Base-by-base conservation (phyloP, 371 early-diverging fungal species). In the Apophysomyces elegans region DNA sequence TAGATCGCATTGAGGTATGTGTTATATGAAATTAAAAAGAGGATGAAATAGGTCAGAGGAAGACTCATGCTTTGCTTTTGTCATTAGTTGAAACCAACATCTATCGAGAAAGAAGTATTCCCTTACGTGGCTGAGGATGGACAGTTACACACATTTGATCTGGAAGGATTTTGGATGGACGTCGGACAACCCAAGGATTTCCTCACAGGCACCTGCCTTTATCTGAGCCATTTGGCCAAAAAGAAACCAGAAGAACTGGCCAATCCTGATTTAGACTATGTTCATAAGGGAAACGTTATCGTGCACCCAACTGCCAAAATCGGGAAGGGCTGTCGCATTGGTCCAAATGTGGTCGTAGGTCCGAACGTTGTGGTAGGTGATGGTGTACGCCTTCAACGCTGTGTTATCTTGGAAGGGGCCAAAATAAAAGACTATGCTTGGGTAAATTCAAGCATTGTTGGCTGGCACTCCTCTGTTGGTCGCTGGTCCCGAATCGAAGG, bases 121-220 rank as follows among this genome's bases (percentile, higher is more conserved):
- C 99, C 99, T 16, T 64, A 56, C 58, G 95, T 99, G 91, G 99
- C 98, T 14, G 73, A 78, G 32, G 94, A 93, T 61, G 74, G 77
- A 14, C 87, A 93, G 73, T 87, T 99, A 58, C 93, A 94, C 76
- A 87, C 94, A 37, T 97, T 95, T 80, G 94, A 95, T 14, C 88
- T 99, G 41, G 91, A 96, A 58, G 99, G 99, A 61, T 99, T 94
- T 90, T 99, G 99, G 99, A 97, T 97, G 97, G 99, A 99, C 77
- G 99, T 99, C 54, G 99, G 99, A 38, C 99, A 99, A 83, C 99
- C 99, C 69, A 95, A 93, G 75, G 99, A 99, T 80, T 99, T 95
- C 79, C 83, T 99, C 71, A 92, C 91, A 7, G 99, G 98, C 44
- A 96, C 96, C 36, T 92, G 93, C 67, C 87, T 99, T 66, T 99